phyloP scores from a whole-genome alignment of 345 rosid species.

The Gossypium sturtianum region DNA sequence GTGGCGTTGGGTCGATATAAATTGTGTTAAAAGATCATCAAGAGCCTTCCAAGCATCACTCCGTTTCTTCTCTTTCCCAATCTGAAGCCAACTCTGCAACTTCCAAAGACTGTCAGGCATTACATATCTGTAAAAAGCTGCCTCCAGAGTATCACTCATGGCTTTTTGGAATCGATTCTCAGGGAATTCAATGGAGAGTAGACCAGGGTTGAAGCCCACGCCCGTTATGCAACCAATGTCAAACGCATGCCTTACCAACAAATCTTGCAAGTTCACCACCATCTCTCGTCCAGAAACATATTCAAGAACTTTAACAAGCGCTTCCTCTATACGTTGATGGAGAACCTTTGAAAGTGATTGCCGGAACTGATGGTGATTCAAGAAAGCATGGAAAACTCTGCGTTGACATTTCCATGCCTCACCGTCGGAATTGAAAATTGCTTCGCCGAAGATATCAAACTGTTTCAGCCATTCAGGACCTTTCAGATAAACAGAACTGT shows the following conservation, averaged over 20 bases:
- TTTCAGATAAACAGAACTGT: neutral
- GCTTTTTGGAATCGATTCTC: neutral
- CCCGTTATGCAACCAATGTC: too few species aligned
- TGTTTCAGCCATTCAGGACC: neutral
- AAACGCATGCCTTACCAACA: too few species aligned
- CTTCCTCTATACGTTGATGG: neutral
- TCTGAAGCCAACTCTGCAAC: too few species aligned
- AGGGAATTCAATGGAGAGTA: neutral
- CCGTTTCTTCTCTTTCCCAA: too few species aligned
- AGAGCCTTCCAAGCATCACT: too few species aligned
- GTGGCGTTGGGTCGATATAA: too few species aligned
- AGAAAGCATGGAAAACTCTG: neutral
- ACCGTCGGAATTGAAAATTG: neutral
- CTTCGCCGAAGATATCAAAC: slow-evolving; percentile 17
- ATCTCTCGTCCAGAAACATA: too few species aligned
- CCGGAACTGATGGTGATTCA: neutral
- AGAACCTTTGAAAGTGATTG: neutral
- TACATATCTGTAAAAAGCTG: too few species aligned
- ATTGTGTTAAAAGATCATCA: too few species aligned
- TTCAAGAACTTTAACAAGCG: neutral
- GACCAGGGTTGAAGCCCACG: neutral
- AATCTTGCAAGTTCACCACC: too few species aligned
- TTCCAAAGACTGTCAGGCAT: too few species aligned
- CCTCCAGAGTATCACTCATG: too few species aligned
- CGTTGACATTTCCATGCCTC: slow-evolving; percentile 20